Evolutionary conservation across 805 yeast genomes (phyloP).

Genomic region (Kluyveromyces nonfermentans): DNA sequence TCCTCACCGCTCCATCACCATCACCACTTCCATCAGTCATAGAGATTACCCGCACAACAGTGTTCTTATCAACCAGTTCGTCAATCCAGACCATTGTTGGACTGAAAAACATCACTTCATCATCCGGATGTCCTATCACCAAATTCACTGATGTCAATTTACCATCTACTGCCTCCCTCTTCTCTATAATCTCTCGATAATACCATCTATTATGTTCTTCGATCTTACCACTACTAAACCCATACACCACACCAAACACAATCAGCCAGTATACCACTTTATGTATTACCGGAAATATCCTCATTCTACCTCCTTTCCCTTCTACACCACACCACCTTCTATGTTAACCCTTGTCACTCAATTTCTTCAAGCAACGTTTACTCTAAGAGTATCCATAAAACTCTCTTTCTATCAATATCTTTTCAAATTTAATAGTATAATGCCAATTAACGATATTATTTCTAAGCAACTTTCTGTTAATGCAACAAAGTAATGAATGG

Average conservation of each 20-base stretch:
- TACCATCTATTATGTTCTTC: conserved; percentile 3
- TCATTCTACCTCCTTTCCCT: conserved; percentile 2
- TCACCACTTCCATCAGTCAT: conserved; percentile 71
- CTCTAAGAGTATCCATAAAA: no score
- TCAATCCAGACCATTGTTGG: conserved; percentile 39
- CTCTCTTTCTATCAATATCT: no score
- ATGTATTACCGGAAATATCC: conserved; percentile 3
- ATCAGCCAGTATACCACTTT: conserved; percentile 8
- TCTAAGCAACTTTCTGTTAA: no score
- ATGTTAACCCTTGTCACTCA: not conserved
- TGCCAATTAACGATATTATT: no score
- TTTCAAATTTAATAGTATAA: no score
- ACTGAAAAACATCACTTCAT: conserved; percentile 94
- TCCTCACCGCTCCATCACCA: conserved; percentile 59
- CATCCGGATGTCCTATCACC: conserved; percentile 94
- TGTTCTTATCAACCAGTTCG: conserved; percentile 6
- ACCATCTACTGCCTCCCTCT: not conserved
- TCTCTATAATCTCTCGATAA: not conserved
- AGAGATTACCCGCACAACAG: conserved; percentile 48
- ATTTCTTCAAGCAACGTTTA: no score
- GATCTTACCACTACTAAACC: conserved; percentile 2
- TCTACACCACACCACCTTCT: not conserved
- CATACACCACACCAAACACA: conserved; percentile 7
- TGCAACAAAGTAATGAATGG: not conserved
- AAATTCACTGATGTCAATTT: conserved; percentile 31